These are phyloP conservation scores for Clonostachys chloroleuca DNA, from an alignment of 2,329 filamentous ascomycete genomes.

Conservation along the genomic window DNA sequence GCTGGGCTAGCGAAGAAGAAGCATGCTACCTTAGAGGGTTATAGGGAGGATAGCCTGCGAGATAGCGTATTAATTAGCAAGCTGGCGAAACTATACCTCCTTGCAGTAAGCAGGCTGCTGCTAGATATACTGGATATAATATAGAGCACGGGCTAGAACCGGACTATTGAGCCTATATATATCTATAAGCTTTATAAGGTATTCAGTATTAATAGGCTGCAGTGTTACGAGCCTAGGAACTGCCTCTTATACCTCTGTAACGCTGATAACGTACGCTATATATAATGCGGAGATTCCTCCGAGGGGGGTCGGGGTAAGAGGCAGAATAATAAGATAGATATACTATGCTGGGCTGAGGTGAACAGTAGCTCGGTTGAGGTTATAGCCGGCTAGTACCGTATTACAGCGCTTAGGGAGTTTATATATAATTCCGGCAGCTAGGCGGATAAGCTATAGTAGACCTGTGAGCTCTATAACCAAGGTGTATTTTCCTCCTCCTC, in stretches of 20 bases:
- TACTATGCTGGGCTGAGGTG: neutral
- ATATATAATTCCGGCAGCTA: neutral
- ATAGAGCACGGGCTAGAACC: too few species aligned
- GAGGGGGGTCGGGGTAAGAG: neutral
- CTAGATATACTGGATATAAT: too few species aligned
- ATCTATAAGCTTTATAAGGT: neutral
- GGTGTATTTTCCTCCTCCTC: neutral
- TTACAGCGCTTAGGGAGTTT: neutral
- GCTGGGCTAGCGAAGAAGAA: too few species aligned
- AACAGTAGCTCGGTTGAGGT: too few species aligned
- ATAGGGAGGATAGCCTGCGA: too few species aligned
- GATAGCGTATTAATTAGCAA: too few species aligned
- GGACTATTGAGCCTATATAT: too few species aligned
- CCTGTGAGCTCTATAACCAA: neutral
- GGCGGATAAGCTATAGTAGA: neutral
- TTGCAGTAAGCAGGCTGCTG: too few species aligned
- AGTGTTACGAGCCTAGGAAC: neutral
- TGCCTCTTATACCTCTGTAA: neutral
- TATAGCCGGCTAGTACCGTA: neutral
- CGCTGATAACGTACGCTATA: neutral
- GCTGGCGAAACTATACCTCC: too few species aligned
- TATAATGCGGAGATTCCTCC: neutral
- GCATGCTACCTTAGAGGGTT: too few species aligned
- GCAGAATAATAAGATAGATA: neutral
- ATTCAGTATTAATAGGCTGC: neutral